Percentiles rank a stretch among this genome's conserved stretches.
Conservation (phyloP, 2,329 filamentous ascomycete species). For the Penicillium sp. region DNA sequence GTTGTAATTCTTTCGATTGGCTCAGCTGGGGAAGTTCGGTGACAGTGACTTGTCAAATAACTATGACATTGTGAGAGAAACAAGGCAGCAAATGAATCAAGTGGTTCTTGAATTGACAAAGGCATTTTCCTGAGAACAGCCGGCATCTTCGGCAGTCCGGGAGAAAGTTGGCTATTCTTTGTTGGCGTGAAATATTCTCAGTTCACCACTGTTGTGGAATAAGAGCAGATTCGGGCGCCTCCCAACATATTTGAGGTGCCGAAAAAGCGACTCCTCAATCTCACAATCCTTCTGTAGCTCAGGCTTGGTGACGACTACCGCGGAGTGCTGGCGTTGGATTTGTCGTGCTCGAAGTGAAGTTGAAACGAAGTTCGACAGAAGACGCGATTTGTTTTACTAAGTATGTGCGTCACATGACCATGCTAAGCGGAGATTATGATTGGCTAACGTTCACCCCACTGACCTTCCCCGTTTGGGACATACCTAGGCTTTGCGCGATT, state of each 20-base stretch:
- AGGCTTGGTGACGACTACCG: too few relatives aligned
- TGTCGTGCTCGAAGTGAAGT: too few relatives aligned
- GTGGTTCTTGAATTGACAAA: too few relatives aligned
- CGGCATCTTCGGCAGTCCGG: conserved; percentile 13
- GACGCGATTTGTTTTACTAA: too few relatives aligned
- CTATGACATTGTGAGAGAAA: conserved; percentile 2
- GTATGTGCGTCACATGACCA: conserved; percentile 28
- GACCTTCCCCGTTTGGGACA: not conserved
- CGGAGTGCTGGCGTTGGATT: too few relatives aligned
- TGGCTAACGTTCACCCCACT: not conserved
- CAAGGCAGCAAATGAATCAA: conserved; percentile 16
- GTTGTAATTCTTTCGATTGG: not conserved
- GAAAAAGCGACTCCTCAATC: too few relatives aligned
- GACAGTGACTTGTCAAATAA: not conserved
- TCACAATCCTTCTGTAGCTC: too few relatives aligned
- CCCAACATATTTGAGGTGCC: too few relatives aligned
- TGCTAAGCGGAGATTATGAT: conserved; percentile 22
- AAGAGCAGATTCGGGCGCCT: too few relatives aligned
- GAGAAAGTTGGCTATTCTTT: conserved; percentile 20
- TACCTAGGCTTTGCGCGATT: not conserved
- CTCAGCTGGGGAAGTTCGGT: conserved; percentile 15
- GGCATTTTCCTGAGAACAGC: not conserved
- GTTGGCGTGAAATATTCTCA: not conserved
- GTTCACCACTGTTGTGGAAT: not conserved
- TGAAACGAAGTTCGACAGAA: too few relatives aligned